phyloP scores from a whole-genome alignment of 768 basidiomycete genomes.

The Tylopilus subfusipes region DNA sequence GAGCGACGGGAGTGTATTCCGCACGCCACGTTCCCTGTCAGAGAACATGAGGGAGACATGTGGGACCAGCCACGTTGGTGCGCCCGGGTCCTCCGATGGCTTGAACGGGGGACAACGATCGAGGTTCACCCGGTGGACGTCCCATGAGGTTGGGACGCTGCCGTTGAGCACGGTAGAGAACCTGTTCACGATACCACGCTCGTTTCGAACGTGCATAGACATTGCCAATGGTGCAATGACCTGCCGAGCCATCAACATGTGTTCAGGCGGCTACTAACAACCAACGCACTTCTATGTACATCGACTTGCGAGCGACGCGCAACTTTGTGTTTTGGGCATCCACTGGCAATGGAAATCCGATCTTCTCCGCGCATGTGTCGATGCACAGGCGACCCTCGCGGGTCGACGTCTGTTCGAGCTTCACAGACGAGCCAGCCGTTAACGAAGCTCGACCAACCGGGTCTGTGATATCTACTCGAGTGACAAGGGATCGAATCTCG shows the following conservation, averaged over 20 bases:
- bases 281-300: slow-evolving; percentile 39
- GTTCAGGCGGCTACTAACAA: background rate
- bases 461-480: slow-evolving; percentile 23
- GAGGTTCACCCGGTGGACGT: slow-evolving; percentile 40
- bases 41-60: slow-evolving; percentile 35
- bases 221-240: slow-evolving; percentile 19
- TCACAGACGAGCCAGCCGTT: slow-evolving; percentile 16
- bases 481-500: slow-evolving; percentile 18
- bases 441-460: slow-evolving; percentile 17
- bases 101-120: slow-evolving; percentile 34
- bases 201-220: slow-evolving; percentile 17
- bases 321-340: slow-evolving; percentile 35
- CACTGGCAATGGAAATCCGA: slow-evolving; percentile 46
- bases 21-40: slow-evolving; percentile 24
- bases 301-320: slow-evolving; percentile 53
- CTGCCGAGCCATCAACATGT: slow-evolving; percentile 5
- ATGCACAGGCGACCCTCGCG: slow-evolving; percentile 8
- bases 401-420: slow-evolving; percentile 8
- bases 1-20: background rate
- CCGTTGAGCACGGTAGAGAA: slow-evolving; percentile 27
- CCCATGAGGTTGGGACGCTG: slow-evolving; percentile 27
- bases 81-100: slow-evolving; percentile 2
- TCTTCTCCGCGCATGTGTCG: slow-evolving; percentile 18
- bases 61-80: slow-evolving; percentile 30
- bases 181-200: slow-evolving; percentile 17